A percentile compares a stretch with the other conserved stretches of the same genome.
phyloP scores from a whole-genome alignment of 768 basidiomycete species.

The Strobilomyces confusus region DNA sequence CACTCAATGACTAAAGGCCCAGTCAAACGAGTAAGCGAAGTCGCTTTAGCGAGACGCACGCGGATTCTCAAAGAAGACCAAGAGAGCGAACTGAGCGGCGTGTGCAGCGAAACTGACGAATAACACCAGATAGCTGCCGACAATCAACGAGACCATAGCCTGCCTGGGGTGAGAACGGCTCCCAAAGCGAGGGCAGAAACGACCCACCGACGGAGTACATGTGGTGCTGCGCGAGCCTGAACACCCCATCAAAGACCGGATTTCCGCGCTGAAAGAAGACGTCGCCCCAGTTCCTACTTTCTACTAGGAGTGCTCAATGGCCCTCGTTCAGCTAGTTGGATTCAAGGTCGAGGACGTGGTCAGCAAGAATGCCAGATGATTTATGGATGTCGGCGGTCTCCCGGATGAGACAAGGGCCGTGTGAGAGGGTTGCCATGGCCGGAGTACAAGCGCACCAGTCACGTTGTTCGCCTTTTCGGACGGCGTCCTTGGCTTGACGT shows the following conservation, averaged over 20 bases:
- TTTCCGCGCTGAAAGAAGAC: constrained; percentile 91
- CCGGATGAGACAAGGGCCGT: too few species aligned
- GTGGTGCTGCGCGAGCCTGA: constrained; percentile 88
- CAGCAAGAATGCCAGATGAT: too few species aligned
- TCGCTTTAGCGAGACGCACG: constrained; percentile 50
- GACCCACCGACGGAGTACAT: constrained; percentile 87
- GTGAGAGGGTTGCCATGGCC: too few species aligned
- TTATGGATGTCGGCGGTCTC: too few species aligned
- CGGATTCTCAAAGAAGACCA: constrained; percentile 95
- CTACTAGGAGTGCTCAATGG: too few species aligned
- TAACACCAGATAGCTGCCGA: constrained; percentile 84
- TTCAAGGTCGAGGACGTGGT: too few species aligned
- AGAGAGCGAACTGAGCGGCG: constrained; percentile 93
- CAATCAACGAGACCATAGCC: constrained; percentile 93
- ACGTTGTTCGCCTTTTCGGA: too few species aligned
- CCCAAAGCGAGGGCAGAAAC: not conserved
- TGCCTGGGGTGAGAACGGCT: constrained; percentile 23
- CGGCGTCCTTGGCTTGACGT: too few species aligned
- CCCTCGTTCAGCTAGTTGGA: too few species aligned
- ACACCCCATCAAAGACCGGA: constrained; percentile 96
- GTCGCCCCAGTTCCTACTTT: constrained; percentile 95
- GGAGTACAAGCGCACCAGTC: too few species aligned
- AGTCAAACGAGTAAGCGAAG: not conserved
- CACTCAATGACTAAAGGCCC: constrained; percentile 74
- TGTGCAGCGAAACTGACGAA: constrained; percentile 94